Conservation (phyloP, 2,329 filamentous ascomycete species). For the Rhexocercosporidium sp. region DNA sequence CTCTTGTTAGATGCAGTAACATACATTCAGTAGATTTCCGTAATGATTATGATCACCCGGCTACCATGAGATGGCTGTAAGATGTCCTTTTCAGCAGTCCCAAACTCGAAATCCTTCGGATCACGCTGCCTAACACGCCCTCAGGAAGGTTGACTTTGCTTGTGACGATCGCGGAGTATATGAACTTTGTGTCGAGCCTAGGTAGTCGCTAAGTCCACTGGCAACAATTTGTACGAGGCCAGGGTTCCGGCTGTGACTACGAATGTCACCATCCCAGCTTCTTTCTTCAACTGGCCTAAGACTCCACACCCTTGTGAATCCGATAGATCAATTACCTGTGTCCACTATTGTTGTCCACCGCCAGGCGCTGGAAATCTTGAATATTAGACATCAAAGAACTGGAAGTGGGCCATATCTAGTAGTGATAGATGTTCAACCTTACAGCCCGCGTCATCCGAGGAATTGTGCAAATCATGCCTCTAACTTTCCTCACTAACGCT, state of each 20-base stretch:
- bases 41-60: constrained; percentile 9
- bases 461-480: background rate
- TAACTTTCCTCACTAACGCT: background rate
- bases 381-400: background rate
- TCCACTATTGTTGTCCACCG: background rate
- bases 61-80: constrained; percentile 14
- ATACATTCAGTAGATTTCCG: background rate
- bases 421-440: background rate
- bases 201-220: constrained; percentile 2
- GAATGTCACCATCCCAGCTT: constrained; percentile 8
- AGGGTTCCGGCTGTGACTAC: background rate
- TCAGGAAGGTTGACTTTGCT: background rate
- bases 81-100: constrained; percentile 5
- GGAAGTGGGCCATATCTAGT: background rate
- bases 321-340: background rate
- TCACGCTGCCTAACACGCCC: constrained; percentile 1
- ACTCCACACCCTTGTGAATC: constrained; percentile 6
- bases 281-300: constrained; percentile 19
- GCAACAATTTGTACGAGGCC: constrained; percentile 13
- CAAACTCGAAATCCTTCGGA: background rate
- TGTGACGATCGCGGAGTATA: constrained; percentile 2
- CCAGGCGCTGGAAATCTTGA: constrained; percentile 4
- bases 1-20: background rate
- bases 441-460: background rate
- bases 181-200: constrained; percentile 5